Evolutionary conservation across 305 asterid species (phyloP).

Genomic region (Solanum hybrid): DNA sequence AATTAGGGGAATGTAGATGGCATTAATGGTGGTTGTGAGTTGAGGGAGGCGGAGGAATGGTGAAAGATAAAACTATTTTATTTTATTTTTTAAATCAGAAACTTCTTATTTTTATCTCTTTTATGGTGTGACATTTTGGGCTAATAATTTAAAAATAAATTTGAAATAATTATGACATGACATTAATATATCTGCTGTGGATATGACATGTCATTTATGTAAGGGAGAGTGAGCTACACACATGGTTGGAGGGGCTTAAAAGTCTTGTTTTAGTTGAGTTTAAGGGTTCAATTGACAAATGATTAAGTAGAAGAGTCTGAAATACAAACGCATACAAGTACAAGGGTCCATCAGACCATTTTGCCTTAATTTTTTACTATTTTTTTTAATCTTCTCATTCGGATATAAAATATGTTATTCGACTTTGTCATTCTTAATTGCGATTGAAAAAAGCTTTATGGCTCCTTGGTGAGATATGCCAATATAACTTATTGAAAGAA

Average conservation of each 20-base stretch:
- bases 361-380: too few species aligned
- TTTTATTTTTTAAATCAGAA: too few species aligned
- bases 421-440: too few species aligned
- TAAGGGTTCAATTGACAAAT: neutral
- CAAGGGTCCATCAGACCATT: neutral
- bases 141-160: too few species aligned
- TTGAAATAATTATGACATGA: neutral
- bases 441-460: neutral
- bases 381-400: too few species aligned
- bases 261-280: too few species aligned
- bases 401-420: too few species aligned
- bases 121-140: neutral
- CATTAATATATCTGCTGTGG: neutral
- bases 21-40: neutral
- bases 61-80: neutral
- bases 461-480: neutral
- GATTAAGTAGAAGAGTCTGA: neutral
- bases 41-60: neutral
- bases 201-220: neutral
- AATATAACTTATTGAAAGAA: neutral
- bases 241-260: neutral
- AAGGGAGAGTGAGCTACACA: neutral
- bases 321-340: too few species aligned
- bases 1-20: neutral
- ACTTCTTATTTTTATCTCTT: neutral